These are phyloP conservation scores for Metschnikowia cubensis DNA, from an alignment of 805 yeast species.

Conservation along the genomic window DNA sequence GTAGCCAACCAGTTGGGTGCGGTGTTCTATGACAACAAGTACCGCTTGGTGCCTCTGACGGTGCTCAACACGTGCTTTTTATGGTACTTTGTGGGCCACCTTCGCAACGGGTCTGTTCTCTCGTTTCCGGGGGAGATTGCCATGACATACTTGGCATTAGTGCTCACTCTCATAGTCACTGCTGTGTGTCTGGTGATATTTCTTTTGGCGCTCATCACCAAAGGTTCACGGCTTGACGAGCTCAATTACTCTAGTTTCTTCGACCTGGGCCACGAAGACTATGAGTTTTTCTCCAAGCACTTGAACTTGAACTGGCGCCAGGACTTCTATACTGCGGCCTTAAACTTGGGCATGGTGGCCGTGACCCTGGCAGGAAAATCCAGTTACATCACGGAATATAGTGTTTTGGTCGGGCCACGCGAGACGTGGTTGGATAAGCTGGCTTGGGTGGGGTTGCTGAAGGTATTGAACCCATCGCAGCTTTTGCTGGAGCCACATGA, in stretches of 20 bases:
- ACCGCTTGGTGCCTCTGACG: conserved; percentile 61
- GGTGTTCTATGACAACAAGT: conserved; percentile 46
- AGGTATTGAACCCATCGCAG: not conserved
- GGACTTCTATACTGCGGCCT: conserved; percentile 62
- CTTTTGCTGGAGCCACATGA: not conserved
- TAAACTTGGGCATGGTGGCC: conserved; percentile 58
- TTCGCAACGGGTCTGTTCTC: conserved; percentile 38
- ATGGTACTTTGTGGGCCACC: conserved; percentile 37
- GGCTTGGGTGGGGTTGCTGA: conserved; percentile 6
- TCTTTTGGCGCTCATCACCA: conserved; percentile 54
- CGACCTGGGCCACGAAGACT: conserved; percentile 21
- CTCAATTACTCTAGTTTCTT: conserved; percentile 36
- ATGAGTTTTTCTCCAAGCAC: conserved; percentile 21
- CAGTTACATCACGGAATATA: conserved; percentile 59
- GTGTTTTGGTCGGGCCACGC: conserved; percentile 44
- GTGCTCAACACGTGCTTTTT: conserved; percentile 45
- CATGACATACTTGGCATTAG: conserved; percentile 64
- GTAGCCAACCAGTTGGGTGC: conserved; percentile 61
- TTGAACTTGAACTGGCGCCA: conserved; percentile 45
- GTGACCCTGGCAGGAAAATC: conserved; percentile 65
- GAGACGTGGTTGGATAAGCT: conserved; percentile 46
- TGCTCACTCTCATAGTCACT: conserved; percentile 49
- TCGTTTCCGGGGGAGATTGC: conserved; percentile 54
- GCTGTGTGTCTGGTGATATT: conserved; percentile 52
- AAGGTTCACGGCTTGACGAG: conserved; percentile 38